A percentile compares a stretch with the other conserved stretches of the same genome.
phyloP scores from a whole-genome alignment of 2,329 filamentous ascomycete species.

The Colletotrichum tanaceti region DNA sequence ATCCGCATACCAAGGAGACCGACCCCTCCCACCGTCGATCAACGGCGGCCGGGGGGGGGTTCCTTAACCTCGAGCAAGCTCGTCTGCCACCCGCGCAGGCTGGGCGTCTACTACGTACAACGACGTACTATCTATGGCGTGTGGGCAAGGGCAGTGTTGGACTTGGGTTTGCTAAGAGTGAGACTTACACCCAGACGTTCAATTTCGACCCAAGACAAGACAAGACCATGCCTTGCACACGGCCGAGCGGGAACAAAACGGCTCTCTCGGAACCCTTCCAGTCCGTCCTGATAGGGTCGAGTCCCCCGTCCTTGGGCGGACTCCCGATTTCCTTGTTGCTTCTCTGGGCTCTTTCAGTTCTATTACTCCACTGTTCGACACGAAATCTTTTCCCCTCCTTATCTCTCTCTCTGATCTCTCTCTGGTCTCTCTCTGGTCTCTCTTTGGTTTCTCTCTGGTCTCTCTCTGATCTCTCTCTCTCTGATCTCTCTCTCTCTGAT shows the following conservation, averaged over 20 bases:
- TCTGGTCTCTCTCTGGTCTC: no score
- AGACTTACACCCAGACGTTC: conserved; percentile 14
- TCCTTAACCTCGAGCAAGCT: conserved; percentile 9
- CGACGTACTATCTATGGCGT: conserved; percentile 25
- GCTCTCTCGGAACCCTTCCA: conserved; percentile 4
- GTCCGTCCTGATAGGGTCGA: conserved; percentile 27
- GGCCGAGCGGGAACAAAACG: conserved; percentile 25
- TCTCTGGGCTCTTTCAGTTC: conserved; percentile 16
- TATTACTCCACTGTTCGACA: no score
- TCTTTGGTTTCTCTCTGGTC: no score
- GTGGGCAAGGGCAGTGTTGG: not conserved
- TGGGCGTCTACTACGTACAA: conserved; percentile 19
- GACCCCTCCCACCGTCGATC: conserved; percentile 1
- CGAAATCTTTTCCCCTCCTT: no score
- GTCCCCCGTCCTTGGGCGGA: conserved; percentile 11
- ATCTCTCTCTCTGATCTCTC: no score
- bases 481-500: no score
- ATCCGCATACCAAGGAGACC: conserved; percentile 18
- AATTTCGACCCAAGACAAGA: conserved; percentile 21
- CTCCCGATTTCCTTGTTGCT: conserved; percentile 7
- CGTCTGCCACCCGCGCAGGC: conserved; percentile 26
- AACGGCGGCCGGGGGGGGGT: conserved; percentile 21
- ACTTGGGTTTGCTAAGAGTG: not conserved
- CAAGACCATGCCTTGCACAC: conserved; percentile 14
- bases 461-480: no score